Percentiles rank a stretch among this genome's conserved stretches.
phyloP scores from a whole-genome alignment of 305 asterid genomes.

The Fraxinus sp. region DNA sequence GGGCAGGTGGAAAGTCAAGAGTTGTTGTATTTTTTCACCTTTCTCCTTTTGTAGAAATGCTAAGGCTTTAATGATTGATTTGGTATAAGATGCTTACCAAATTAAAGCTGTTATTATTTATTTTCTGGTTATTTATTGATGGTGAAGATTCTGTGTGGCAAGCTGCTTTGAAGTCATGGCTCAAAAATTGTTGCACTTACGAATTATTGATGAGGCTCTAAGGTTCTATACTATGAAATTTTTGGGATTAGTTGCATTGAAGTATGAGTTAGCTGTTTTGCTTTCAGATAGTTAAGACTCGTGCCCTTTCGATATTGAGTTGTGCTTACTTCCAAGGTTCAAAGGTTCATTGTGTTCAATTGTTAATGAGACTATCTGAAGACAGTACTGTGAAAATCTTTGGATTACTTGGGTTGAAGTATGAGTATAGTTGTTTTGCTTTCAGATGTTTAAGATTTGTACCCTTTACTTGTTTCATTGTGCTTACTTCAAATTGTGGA shows the following conservation, averaged over 20 bases:
- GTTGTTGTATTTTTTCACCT: constrained; percentile 8
- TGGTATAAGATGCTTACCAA: background rate
- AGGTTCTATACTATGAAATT: background rate
- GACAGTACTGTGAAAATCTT: background rate
- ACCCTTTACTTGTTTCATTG: background rate
- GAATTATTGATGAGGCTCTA: constrained; percentile 2
- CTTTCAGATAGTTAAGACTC: background rate
- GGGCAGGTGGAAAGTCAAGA: constrained; percentile 18
- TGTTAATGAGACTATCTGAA: background rate
- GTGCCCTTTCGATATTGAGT: background rate
- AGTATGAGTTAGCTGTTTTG: background rate
- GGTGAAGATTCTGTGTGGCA: background rate
- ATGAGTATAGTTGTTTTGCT: background rate
- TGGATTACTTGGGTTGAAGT: background rate
- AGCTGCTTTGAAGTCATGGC: background rate
- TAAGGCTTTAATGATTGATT: constrained; percentile 13
- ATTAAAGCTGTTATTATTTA: background rate
- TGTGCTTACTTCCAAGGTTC: background rate
- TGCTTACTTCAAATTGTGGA: background rate
- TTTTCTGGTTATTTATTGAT: constrained; percentile 5
- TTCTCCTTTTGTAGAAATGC: constrained; percentile 9
- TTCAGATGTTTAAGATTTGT: background rate
- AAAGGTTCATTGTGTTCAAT: background rate
- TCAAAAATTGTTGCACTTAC: background rate
- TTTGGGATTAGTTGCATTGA: background rate